Evolutionary conservation across 2,329 filamentous ascomycete species (phyloP), one percentile per base, ranked within the genome.

Genomic region (Talaromyces marneffei): DNA sequence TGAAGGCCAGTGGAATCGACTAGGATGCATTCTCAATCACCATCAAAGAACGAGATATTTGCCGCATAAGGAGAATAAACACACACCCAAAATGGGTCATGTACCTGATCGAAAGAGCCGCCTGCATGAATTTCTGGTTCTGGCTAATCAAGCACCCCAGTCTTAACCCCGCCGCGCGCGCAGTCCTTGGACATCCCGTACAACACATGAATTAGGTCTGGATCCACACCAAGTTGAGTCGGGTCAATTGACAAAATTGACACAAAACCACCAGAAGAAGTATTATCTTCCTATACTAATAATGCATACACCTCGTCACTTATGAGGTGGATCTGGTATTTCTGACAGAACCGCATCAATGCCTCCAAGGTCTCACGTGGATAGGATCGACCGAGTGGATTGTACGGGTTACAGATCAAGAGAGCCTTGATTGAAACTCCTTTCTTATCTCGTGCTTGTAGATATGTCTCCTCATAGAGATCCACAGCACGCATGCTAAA

Each of bases 301-400:
- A 82, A 70, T 2, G 81, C 83, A 65, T 85, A 85, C 16, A 85
- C 77, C 66, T 85, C 83, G 66, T 85, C 83, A 64, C 77, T 79
- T 66, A 85, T 78, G 29, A 85, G 73, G 65, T 85, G 82, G 10
- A 85, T 72, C 1, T 71, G 64, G 62, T 84, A 69, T 52, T 73
- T 75, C 39, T 80, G 71, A 65, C 82, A 85, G 50, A 85, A 72
- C 4, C 67, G 66, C 71, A 85, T 77, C 14, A 83, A 72, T 8
- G 72, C 75, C 1, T 75, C 63, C 4, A 84, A 65, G 1, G 75
- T 75, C 7, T 72, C 66, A 1, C 69, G 70, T 3, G 79, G 65
- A 63, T 81, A 82, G 68, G 27, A 67, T 70, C 58, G 58, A 73
- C 71, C 72, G 9, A 77, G 66, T 10, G 78, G 78, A 62, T 80